Percentiles rank a stretch among this genome's conserved stretches.
Conservation (phyloP, 345 rosid genomes). For the Xanthoceras sorbifolium region DNA sequence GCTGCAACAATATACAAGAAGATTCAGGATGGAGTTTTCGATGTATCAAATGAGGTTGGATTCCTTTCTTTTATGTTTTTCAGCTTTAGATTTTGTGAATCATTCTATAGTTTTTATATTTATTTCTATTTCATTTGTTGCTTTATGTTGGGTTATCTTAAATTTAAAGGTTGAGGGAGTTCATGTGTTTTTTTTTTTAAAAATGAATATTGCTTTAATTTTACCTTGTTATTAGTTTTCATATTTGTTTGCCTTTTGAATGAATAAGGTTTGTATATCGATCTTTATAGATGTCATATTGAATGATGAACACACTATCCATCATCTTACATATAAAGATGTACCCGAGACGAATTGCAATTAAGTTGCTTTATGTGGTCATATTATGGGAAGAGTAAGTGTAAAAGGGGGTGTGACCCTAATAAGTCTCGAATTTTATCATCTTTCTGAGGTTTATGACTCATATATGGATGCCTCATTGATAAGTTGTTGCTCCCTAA, state of each 20-base stretch:
- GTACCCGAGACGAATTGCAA: not conserved
- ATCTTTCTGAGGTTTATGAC: not conserved
- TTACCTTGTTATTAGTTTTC: not conserved
- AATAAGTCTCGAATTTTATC: not conserved
- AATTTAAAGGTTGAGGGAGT: not conserved
- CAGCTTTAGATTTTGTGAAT: not conserved
- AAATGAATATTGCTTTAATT: not conserved
- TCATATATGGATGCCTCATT: not conserved
- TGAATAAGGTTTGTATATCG: not conserved
- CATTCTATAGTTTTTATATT: not conserved
- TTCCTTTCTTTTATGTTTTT: constrained; percentile 2
- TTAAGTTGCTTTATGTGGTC: not conserved
- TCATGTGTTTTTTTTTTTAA: not conserved
- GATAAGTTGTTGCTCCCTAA: not conserved
- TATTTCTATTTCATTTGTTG: not conserved
- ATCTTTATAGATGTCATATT: not conserved
- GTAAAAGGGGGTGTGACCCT: not conserved
- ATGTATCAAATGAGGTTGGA: constrained; percentile 88
- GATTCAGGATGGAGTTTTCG: constrained; percentile 97
- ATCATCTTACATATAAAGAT: not conserved
- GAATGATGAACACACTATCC: not conserved
- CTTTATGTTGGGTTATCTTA: not conserved
- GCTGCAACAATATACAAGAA: constrained; percentile 96
- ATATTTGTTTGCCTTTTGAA: not conserved
- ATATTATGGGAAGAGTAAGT: not conserved